Base-by-base conservation (phyloP, 768 basidiomycete species). In the Mycena polygramma region DNA sequence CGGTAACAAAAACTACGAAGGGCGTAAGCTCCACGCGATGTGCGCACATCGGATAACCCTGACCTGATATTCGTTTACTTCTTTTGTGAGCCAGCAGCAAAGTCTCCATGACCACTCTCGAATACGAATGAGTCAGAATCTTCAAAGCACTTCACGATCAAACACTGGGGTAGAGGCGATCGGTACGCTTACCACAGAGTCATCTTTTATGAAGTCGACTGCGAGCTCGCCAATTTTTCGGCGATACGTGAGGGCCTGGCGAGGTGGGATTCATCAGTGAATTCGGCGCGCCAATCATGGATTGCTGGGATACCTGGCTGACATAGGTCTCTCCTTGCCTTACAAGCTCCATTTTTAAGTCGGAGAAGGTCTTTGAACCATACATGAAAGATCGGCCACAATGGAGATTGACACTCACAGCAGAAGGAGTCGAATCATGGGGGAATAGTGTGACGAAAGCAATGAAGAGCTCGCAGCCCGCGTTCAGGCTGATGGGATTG, bases 101-200 rank as follows among this genome's bases (percentile, higher is more conserved):
- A 43, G 97, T 93, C 81, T 95, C 91, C 84, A 97, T 92, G 64
- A 99, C 97, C 53, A 98, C 96, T 76, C 98, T 88, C 30, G 96
- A 98, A 83, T 97, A 97, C 41, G 95, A 96, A 81, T 99, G 98
- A 3, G 96, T 98, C 67, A 99, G 88, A 77, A 99, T 96, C 95
- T 98, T 78, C 68, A 63, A 36, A 35, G 71, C 59, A 4, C 26
- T 58, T 78, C 66, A 72, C 43, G 72, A 64, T 54, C 63, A 61
- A 62, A 61, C 39, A 17, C 30, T 62, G 64, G 53, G 57, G 52
- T 60, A 30, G 30, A 30, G 35, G 46, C 68, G 68, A 76, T 8
- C 41, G 41, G 11, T 51, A 79, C 30, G 30, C 87, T 76, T 78
- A 92, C 95, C 77, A 95, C 94, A 10, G 94, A 95, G 79, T 95